Evolutionary conservation across 331 rosid species (phyloP).

Genomic region (Spiraea crenata): DNA sequence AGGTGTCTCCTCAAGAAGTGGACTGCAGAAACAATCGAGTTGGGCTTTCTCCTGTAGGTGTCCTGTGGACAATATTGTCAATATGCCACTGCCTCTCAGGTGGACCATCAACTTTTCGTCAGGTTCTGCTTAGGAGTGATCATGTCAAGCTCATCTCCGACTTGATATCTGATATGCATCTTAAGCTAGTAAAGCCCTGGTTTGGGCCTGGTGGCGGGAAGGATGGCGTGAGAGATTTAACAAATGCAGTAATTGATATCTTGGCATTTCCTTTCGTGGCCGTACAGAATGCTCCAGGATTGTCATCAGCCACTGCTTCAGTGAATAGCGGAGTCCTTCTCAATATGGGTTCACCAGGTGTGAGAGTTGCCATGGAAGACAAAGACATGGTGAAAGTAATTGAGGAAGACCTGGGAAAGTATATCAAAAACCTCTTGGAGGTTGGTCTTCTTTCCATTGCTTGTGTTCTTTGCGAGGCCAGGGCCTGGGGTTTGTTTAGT

Average conservation of each 20-base stretch:
- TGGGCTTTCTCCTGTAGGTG: constrained; percentile 90
- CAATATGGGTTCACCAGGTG: constrained; percentile 83
- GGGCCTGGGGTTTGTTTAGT: neutral
- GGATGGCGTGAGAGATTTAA: constrained; percentile 67
- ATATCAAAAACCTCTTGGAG: constrained; percentile 75
- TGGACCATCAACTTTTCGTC: constrained; percentile 74
- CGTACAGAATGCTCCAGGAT: constrained; percentile 77
- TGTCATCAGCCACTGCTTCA: constrained; percentile 83
- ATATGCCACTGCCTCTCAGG: constrained; percentile 80
- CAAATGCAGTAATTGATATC: constrained; percentile 68
- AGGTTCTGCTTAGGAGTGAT: constrained; percentile 61
- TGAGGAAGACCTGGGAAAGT: constrained; percentile 83
- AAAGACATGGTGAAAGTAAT: constrained; percentile 73
- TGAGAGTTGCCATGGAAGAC: constrained; percentile 79
- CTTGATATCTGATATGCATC: constrained; percentile 70
- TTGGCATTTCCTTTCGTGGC: constrained; percentile 97
- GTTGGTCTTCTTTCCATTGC: constrained; percentile 42
- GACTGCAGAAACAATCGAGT: constrained; percentile 45
- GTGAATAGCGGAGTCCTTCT: constrained; percentile 86
- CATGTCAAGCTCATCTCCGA: constrained; percentile 65
- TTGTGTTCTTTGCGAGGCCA: neutral
- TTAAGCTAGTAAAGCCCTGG: constrained; percentile 78
- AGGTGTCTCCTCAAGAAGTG: constrained; percentile 45
- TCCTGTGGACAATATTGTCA: constrained; percentile 75
- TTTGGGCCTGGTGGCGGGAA: constrained; percentile 90